phyloP scores from a whole-genome alignment of 1,284 basidiomycete species.

The Termitomyces sp. region DNA sequence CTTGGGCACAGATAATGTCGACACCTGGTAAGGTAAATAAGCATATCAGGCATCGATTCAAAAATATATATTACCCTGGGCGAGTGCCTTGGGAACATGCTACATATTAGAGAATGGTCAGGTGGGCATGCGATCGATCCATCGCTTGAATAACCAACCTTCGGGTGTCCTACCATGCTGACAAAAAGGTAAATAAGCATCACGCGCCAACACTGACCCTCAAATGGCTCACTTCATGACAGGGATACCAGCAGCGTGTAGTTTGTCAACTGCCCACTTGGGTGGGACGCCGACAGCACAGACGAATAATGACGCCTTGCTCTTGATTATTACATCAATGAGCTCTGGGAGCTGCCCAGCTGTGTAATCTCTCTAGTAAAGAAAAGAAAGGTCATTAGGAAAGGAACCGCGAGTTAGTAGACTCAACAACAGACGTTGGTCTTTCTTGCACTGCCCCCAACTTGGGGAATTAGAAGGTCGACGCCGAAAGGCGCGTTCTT shows the following conservation, averaged over 20 bases:
- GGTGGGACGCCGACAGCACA: slow-evolving; percentile 85
- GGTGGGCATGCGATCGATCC: neutral
- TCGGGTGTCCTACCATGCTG: slow-evolving; percentile 88
- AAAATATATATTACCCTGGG: slow-evolving; percentile 41
- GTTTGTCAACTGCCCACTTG: slow-evolving; percentile 72
- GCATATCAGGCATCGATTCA: neutral
- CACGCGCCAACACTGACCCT: neutral
- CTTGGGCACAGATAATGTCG: slow-evolving; percentile 84
- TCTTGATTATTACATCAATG: slow-evolving; percentile 75
- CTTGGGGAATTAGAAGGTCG: slow-evolving; percentile 76
- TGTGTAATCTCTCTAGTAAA: slow-evolving; percentile 64
- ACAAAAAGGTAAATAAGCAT: slow-evolving; percentile 4
- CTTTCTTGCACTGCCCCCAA: slow-evolving; percentile 75
- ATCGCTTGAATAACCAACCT: slow-evolving; percentile 34
- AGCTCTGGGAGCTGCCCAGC: slow-evolving; percentile 71
- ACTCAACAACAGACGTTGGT: slow-evolving; percentile 54
- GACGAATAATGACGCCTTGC: slow-evolving; percentile 75
- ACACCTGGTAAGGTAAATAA: slow-evolving; percentile 44
- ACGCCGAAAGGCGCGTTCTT: slow-evolving; percentile 78
- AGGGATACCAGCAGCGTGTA: slow-evolving; percentile 73
- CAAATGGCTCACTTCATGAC: slow-evolving; percentile 73
- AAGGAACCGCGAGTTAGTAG: neutral
- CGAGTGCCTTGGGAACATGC: slow-evolving; percentile 79
- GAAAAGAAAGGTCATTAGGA: slow-evolving; percentile 5
- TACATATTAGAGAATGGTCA: slow-evolving; percentile 20